phyloP scores from a whole-genome alignment of 768 basidiomycete species.

The Lactarius hatsudake region DNA sequence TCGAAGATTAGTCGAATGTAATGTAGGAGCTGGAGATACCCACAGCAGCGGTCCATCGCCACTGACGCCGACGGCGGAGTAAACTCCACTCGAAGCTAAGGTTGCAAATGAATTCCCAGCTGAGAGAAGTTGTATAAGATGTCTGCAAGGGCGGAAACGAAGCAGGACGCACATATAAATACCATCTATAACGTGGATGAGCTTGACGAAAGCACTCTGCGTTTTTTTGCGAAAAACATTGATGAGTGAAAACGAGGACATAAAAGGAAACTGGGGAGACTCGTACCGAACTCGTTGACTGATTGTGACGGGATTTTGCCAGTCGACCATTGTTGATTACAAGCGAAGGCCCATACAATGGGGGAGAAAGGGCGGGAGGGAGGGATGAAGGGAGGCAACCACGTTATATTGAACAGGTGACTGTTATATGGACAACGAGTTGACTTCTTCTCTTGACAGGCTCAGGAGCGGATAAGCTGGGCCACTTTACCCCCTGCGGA shows the following conservation, averaged over 20 bases:
- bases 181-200: slow-evolving; percentile 24
- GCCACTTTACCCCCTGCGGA: neutral
- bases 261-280: neutral
- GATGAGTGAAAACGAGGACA: no score
- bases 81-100: slow-evolving; percentile 24
- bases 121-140: neutral
- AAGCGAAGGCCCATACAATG: neutral
- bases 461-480: neutral
- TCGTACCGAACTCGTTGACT: slow-evolving; percentile 12
- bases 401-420: neutral
- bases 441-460: neutral
- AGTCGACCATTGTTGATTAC: slow-evolving; percentile 21
- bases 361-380: neutral
- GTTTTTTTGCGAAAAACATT: neutral
- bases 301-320: slow-evolving; percentile 18
- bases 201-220: slow-evolving; percentile 21
- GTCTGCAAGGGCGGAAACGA: neutral
- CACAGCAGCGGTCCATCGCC: slow-evolving; percentile 24
- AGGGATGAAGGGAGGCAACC: neutral
- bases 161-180: slow-evolving; percentile 22
- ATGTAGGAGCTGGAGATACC: neutral
- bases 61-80: slow-evolving; percentile 15
- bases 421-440: neutral
- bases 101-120: slow-evolving; percentile 26
- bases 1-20: neutral